phyloP scores from a whole-genome alignment of 495 filamentous ascomycete species.

The Xylaria curta region DNA sequence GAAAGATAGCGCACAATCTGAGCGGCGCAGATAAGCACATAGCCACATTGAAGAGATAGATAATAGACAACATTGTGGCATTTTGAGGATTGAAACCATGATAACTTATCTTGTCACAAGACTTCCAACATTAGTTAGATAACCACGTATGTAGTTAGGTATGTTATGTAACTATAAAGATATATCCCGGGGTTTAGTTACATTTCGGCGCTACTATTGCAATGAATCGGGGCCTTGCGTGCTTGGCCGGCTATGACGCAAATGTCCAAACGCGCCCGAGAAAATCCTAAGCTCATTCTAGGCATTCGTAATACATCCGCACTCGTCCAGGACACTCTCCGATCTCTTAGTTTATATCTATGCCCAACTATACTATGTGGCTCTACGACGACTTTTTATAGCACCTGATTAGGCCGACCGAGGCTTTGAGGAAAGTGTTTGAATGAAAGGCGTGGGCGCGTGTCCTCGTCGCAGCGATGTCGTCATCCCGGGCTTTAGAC shows the following conservation, averaged over 20 bases:
- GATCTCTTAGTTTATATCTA: neutral
- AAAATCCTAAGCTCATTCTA: neutral
- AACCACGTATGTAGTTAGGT: too few species aligned
- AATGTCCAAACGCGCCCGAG: neutral
- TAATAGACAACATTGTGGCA: neutral
- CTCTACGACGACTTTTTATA: neutral
- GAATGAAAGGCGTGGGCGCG: neutral
- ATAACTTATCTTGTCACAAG: neutral
- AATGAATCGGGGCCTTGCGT: neutral
- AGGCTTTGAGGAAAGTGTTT: neutral
- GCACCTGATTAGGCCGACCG: neutral
- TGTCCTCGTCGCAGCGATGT: neutral
- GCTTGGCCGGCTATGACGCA: slow-evolving; percentile 17
- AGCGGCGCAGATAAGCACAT: neutral
- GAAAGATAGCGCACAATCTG: neutral
- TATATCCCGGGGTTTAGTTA: neutral
- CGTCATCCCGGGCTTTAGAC: neutral
- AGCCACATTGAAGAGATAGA: neutral
- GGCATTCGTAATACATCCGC: neutral
- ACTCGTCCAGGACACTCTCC: neutral
- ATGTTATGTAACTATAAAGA: neutral
- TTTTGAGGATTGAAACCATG: neutral
- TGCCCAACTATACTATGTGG: neutral
- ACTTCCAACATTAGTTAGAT: neutral
- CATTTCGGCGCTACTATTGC: neutral